Percentiles rank a stretch among this genome's conserved stretches.
These are phyloP conservation scores for Tetrapisispora phaffii DNA, from an alignment of 805 yeast species.

Conservation along the genomic window DNA sequence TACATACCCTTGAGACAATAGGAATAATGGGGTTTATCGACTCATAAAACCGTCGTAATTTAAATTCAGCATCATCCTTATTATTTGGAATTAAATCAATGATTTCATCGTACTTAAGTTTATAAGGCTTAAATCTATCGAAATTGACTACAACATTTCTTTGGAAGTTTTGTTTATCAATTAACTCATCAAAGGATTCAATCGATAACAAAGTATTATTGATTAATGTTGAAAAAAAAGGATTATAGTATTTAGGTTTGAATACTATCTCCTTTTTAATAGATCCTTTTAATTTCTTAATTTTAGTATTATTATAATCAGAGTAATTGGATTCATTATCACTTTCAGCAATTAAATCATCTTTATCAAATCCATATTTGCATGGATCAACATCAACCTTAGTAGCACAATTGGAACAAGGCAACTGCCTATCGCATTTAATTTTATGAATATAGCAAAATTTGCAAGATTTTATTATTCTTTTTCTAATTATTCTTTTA, in stretches of 20 bases:
- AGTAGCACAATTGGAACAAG: conserved; percentile 18
- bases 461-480: conserved; percentile 20
- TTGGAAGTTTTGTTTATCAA: conserved; percentile 5
- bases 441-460: conserved; percentile 23
- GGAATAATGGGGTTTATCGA: conserved; percentile 24
- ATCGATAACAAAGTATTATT: conserved; percentile 14
- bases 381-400: conserved; percentile 9
- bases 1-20: conserved; percentile 8
- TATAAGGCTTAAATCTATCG: conserved; percentile 5
- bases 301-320: background rate
- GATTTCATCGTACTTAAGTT: conserved; percentile 11
- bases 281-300: conserved; percentile 1
- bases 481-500: conserved; percentile 16
- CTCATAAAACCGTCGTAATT: conserved; percentile 16
- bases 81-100: conserved; percentile 13
- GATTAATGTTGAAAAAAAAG: conserved; percentile 18
- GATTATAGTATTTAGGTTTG: conserved; percentile 18
- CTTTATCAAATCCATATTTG: conserved; percentile 17
- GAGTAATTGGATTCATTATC: background rate
- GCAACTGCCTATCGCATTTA: conserved; percentile 17
- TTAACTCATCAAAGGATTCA: conserved; percentile 6
- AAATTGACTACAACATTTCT: conserved; percentile 19
- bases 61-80: conserved; percentile 8
- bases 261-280: conserved; percentile 7
- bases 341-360: background rate